Conservation (phyloP, 306 rosid species). For the apple (Malus domestica) region ASM211411v1 NC_041798.1:41549501-41550000, state of each 20-base stretch:
- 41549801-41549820: slow-evolving; percentile 17
- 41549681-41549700: background rate
- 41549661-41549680: background rate
- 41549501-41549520: background rate
- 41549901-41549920: background rate
- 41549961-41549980: background rate
- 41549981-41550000: background rate
- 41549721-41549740: background rate
- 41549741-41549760: slow-evolving; percentile 5
- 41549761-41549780: slow-evolving; percentile 18
- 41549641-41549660: slow-evolving; percentile 6
- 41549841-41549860: slow-evolving; percentile 5
- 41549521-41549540: slow-evolving; percentile 17
- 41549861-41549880: background rate
- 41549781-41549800: slow-evolving; percentile 35
- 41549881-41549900: background rate
- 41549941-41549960: background rate
- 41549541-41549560: slow-evolving; percentile 66
- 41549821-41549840: background rate
- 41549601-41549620: slow-evolving; percentile 55
- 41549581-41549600: slow-evolving; percentile 93
- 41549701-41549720: background rate
- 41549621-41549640: slow-evolving; percentile 35
- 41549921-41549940: background rate
- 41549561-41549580: slow-evolving; percentile 83